Percentiles rank a stretch among this genome's conserved stretches.
Conservation (phyloP, 768 basidiomycete genomes). For the Naganishia kalamii region DNA sequence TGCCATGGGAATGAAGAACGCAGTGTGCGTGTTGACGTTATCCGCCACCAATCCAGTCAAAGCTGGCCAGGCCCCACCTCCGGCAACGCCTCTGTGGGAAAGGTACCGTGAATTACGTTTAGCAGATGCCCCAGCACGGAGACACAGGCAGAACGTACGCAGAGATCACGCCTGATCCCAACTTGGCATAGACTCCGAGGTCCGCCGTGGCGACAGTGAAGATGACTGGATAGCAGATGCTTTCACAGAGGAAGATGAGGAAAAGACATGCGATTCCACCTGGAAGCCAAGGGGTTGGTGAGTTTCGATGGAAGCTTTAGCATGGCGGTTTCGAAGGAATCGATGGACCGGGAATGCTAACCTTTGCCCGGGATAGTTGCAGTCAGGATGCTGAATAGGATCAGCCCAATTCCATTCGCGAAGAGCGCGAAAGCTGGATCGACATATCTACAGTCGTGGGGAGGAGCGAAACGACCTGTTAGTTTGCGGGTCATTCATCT, state of each 20-base stretch:
- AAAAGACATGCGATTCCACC: slow-evolving; percentile 32
- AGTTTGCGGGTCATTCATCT: not conserved
- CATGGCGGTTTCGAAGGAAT: not conserved
- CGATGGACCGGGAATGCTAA: not conserved
- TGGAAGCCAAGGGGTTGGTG: not conserved
- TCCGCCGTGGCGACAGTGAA: slow-evolving; percentile 29
- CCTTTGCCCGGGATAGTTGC: slow-evolving; percentile 29
- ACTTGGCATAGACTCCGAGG: slow-evolving; percentile 25
- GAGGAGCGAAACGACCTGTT: not conserved
- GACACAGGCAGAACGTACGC: not conserved
- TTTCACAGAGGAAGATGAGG: slow-evolving; percentile 38
- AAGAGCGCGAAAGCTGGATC: slow-evolving; percentile 29
- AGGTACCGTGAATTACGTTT: not conserved
- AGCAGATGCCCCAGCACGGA: not conserved
- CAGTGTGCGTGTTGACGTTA: slow-evolving; percentile 15
- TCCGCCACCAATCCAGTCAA: slow-evolving; percentile 24
- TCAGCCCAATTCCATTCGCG: slow-evolving; percentile 29
- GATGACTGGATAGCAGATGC: slow-evolving; percentile 27
- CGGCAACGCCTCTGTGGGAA: slow-evolving; percentile 22
- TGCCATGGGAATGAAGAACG: slow-evolving; percentile 25
- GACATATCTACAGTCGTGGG: slow-evolving; percentile 10
- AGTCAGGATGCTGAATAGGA: slow-evolving; percentile 34
- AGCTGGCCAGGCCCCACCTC: slow-evolving; percentile 26
- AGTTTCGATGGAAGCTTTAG: not conserved
- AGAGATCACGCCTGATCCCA: slow-evolving; percentile 25